Percentiles rank a stretch among this genome's conserved stretches.
Conservation (phyloP, 108 stramenopile genomes). For the Cyclostephanos invisitatus region DNA sequence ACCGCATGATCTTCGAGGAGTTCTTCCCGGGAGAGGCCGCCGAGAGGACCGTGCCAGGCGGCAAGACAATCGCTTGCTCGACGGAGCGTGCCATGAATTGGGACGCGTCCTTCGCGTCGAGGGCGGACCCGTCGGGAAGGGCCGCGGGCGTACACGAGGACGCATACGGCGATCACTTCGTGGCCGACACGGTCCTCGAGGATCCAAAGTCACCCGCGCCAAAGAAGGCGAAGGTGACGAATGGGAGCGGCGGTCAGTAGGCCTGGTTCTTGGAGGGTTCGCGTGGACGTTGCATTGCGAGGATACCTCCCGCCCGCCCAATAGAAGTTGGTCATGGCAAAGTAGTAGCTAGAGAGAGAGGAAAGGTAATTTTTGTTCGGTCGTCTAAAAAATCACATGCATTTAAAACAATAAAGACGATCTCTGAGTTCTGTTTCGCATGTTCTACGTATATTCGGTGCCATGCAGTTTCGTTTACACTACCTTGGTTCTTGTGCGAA, state of each 20-base stretch:
- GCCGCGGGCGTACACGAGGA: constrained; percentile 94
- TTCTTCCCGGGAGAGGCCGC: constrained; percentile 97
- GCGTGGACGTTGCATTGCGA: not conserved
- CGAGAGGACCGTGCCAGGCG: constrained; percentile 94
- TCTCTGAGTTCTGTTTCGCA: not conserved
- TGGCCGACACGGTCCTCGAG: constrained; percentile 60
- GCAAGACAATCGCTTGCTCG: constrained; percentile 97
- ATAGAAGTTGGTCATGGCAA: not conserved
- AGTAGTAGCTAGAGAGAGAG: not conserved
- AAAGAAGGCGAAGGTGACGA: constrained; percentile 65
- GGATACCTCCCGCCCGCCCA: not conserved
- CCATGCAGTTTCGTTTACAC: constrained; percentile 9
- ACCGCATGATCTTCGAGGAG: constrained; percentile 96
- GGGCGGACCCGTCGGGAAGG: constrained; percentile 97
- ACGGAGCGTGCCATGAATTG: constrained; percentile 97
- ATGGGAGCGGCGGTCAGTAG: not conserved
- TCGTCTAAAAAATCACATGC: not conserved
- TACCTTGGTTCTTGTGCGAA: constrained; percentile 21
- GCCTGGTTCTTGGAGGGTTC: not conserved
- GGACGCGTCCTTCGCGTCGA: constrained; percentile 84
- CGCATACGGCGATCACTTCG: constrained; percentile 89
- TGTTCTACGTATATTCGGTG: constrained; percentile 18
- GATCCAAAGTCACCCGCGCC: constrained; percentile 52
- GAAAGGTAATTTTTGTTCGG: no score
- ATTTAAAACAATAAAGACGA: not conserved